Percentiles rank a stretch among this genome's conserved stretches.
Evolutionary conservation across 148 eudicot genomes (phyloP).

Genomic region (Rhododendron ferrugineum): DNA sequence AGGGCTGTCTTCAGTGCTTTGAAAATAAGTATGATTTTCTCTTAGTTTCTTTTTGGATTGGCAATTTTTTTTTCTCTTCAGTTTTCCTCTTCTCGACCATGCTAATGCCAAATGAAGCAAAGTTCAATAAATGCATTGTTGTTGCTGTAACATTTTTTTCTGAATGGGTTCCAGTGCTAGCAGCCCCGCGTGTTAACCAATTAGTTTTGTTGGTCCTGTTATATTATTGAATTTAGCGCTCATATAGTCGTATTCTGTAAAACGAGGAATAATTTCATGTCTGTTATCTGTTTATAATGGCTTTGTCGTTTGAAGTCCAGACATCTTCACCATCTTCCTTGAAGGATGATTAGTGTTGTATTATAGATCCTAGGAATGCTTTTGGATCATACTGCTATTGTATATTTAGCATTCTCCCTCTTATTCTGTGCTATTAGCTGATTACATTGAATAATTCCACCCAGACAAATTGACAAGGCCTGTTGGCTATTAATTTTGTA

Average conservation of each 20-base stretch:
- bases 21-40: background rate
- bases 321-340: background rate
- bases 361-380: background rate
- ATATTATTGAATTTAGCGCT: background rate
- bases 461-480: background rate
- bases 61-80: too few species aligned
- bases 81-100: background rate
- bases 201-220: background rate
- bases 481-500: background rate
- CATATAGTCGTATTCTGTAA: background rate
- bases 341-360: background rate
- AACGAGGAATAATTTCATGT: background rate
- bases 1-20: background rate
- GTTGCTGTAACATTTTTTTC: background rate
- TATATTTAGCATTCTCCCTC: background rate
- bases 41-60: background rate
- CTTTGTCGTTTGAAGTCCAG: background rate
- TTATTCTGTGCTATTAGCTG: background rate
- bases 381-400: background rate
- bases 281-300: background rate
- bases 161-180: background rate
- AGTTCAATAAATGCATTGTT: background rate
- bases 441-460: background rate
- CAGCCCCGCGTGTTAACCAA: background rate
- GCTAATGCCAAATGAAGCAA: background rate